phyloP scores from a whole-genome alignment of 2,329 filamentous ascomycete genomes.

The Epichloe typhina region DNA sequence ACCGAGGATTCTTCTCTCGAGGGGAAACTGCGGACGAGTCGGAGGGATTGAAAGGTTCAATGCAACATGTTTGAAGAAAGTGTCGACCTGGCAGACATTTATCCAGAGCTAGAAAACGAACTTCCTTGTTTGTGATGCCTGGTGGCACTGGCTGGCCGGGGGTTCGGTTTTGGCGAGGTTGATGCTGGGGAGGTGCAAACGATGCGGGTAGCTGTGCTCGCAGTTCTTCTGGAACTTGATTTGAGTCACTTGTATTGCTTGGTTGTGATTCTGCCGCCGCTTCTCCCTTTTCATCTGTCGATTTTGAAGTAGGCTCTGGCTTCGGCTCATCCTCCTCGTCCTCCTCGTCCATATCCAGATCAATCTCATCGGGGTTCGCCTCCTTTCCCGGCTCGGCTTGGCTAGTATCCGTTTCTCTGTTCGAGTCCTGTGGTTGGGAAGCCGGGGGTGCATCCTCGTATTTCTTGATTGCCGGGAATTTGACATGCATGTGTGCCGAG shows the following conservation, averaged over 20 bases:
- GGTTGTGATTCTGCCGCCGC: not conserved
- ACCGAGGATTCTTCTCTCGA: conserved; percentile 24
- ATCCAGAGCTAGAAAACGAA: conserved; percentile 79
- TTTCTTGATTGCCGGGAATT: conserved; percentile 59
- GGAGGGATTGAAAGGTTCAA: conserved; percentile 33
- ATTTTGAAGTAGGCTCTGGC: not conserved
- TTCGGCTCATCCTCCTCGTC: conserved; percentile 9
- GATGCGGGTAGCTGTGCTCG: conserved; percentile 65
- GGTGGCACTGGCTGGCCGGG: conserved; percentile 54
- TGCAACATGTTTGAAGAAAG: conserved; percentile 67
- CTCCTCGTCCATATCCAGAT: conserved; percentile 47
- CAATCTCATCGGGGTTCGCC: conserved; percentile 55
- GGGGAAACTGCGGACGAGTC: conserved; percentile 11
- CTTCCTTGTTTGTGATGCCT: conserved; percentile 64
- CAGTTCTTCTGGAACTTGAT: conserved; percentile 45
- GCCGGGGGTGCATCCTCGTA: conserved; percentile 26
- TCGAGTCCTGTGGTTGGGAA: not conserved
- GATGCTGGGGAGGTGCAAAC: conserved; percentile 38
- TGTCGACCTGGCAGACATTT: conserved; percentile 73
- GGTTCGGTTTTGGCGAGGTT: conserved; percentile 21
- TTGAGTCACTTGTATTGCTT: conserved; percentile 6
- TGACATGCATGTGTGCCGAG: conserved; percentile 82
- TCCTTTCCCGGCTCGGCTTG: conserved; percentile 6
- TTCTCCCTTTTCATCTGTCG: not conserved
- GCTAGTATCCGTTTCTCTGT: not conserved